phyloP scores from a whole-genome alignment of 2,329 filamentous ascomycete genomes.

The Pseudogymnoascus sp. region DNA sequence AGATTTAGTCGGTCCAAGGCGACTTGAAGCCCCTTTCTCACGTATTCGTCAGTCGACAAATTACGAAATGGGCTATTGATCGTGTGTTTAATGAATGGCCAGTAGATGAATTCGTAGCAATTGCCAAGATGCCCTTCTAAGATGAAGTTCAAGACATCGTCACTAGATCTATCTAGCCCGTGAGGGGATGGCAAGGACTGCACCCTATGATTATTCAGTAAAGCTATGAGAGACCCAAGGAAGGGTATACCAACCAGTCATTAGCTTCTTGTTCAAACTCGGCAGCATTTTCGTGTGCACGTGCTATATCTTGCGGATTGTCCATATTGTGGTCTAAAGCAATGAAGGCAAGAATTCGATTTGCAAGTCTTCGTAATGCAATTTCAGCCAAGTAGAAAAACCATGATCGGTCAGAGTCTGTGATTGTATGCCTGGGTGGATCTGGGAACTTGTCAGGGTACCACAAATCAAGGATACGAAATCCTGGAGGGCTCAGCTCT shows the following conservation, averaged over 20 bases:
- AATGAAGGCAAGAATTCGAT: too few species aligned
- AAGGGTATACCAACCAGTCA: constrained; percentile 12
- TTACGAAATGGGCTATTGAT: constrained; percentile 18
- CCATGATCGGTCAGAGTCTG: constrained; percentile 30
- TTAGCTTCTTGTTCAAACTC: too few species aligned
- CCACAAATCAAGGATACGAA: constrained; percentile 9
- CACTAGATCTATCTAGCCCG: too few species aligned
- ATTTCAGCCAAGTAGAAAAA: constrained; percentile 46
- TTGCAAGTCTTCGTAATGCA: too few species aligned
- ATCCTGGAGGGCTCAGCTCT: constrained; percentile 21
- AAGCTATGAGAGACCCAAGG: constrained; percentile 22
- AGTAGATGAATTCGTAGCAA: constrained; percentile 34
- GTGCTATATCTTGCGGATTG: too few species aligned
- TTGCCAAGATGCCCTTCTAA: constrained; percentile 36
- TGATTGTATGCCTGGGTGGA: neutral
- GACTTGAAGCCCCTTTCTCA: too few species aligned
- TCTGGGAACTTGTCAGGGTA: constrained; percentile 9
- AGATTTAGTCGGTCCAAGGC: too few species aligned
- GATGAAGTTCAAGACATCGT: constrained; percentile 16
- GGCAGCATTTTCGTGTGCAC: neutral
- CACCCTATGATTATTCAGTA: too few species aligned
- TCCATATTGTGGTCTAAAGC: constrained; percentile 20
- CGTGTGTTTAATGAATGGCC: constrained; percentile 34
- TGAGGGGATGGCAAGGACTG: too few species aligned
- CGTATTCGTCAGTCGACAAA: too few species aligned